Evolutionary conservation across 108 stramenopile species (phyloP), one percentile per base, ranked within the genome.

Genomic region (Epipyxis sp.): DNA sequence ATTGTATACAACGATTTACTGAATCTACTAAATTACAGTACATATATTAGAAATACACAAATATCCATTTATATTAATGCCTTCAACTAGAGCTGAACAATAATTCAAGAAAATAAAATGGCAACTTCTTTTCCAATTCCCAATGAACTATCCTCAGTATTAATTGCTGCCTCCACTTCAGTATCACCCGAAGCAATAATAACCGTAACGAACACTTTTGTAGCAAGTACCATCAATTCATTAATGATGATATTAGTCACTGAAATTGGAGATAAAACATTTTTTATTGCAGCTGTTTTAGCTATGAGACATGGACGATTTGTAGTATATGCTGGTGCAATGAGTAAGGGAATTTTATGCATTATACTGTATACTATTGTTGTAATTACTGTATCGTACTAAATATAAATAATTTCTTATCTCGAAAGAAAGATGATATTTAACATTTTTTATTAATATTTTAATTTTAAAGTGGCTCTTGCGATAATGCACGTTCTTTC

Each of bases 231-330:
- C 13, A 68, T 82, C 40, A 79, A 83, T 45, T 88, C 87, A 16
- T 79, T 87, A 3, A 76, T 59, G 27, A 87, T 99, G 67, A 96
- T 98, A 2, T 96, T 99, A 81, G 87, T 99, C 39, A 95, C 95
- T 61, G 99, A 99, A 80, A 94, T 99, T 78, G 99, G 99, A 42
- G 99, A 99, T 87, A 98, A 99, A 79, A 99, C 99, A 59, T 99
- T 99, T 80, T 98, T 98, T 87, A 97, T 99, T 80, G 99, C 99
- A 2, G 99, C 96, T 20, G 91, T 99, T n/a, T 78, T 99, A 61
- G 91, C 90, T 54, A 96, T 98, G 94, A 87, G 91, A 62, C 86
- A 95, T 86, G 77, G 86, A 78, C 88, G 97, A 39, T 78, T 90
- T 43, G 91, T 94, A 0, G 94, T 98, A 30, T 98, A 97, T 82